These are phyloP conservation scores for Penicillium sp. DNA, from an alignment of 2,329 filamentous ascomycete species.

Conservation along the genomic window DNA sequence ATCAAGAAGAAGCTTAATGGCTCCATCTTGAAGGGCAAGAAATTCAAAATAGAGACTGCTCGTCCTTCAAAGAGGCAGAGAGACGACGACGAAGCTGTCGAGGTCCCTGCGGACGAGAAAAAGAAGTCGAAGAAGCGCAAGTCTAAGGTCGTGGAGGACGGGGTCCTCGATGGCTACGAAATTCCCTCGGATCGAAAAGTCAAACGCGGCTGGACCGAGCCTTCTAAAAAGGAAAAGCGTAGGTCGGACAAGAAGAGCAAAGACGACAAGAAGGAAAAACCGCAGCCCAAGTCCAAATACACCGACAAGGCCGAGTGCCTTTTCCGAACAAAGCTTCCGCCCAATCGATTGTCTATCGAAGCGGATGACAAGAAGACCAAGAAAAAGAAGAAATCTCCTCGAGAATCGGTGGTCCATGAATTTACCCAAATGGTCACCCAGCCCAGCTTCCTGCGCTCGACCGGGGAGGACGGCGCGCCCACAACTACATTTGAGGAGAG, in stretches of 20 bases:
- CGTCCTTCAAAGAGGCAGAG: slow-evolving; percentile 56
- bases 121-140: slow-evolving; percentile 49
- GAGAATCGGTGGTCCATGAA: slow-evolving; percentile 73
- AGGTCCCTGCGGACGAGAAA: slow-evolving; percentile 40
- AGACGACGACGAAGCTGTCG: slow-evolving; percentile 38
- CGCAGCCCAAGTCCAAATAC: slow-evolving; percentile 67
- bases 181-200: slow-evolving; percentile 71
- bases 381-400: slow-evolving; percentile 58
- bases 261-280: slow-evolving; percentile 55
- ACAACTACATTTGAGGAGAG: slow-evolving; percentile 70
- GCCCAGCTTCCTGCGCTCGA: slow-evolving; percentile 71
- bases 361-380: slow-evolving; percentile 42
- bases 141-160: slow-evolving; percentile 44
- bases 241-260: slow-evolving; percentile 49
- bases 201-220: slow-evolving; percentile 84
- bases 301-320: slow-evolving; percentile 75
- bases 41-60: slow-evolving; percentile 79
- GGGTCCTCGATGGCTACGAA: slow-evolving; percentile 62
- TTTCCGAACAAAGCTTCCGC: slow-evolving; percentile 75
- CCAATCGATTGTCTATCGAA: slow-evolving; percentile 43
- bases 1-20: slow-evolving; percentile 88
- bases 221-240: slow-evolving; percentile 46
- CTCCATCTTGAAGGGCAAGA: slow-evolving; percentile 73
- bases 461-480: slow-evolving; percentile 43
- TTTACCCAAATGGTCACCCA: slow-evolving; percentile 81